Base-by-base conservation (phyloP, 139 green algal species). In the Desmodesmus armatus region DNA sequence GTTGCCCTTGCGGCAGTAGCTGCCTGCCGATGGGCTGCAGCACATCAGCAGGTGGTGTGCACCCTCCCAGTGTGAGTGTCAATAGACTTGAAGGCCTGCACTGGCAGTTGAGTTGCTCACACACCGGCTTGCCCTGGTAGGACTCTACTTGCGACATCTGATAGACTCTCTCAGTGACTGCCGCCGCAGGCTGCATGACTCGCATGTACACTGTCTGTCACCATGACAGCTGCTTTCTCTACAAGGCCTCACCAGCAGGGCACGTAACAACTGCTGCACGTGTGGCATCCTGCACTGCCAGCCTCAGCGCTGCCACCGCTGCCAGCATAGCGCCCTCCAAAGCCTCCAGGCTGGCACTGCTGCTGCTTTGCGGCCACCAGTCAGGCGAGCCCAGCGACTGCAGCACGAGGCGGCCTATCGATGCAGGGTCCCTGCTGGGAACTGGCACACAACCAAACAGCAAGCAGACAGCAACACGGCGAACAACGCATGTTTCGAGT, bases 371-470 rank as follows among this genome's bases (percentile, higher is more conserved):
- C 17, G 40, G 33, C 31, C 83, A 82, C 91, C 93, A 95, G 0
- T 40, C 81, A 5, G 84, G 53, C 3, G 62, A 60, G 0, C 89
- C 91, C 0, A 94, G 72, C 0, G 89, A 94, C 80, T 95, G 84
- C 1, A 95, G 82, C 4, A 90, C 89, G 27, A 95, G 62, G 31
- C 92, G 83, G 0, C 92, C 90, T 21, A 94, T 85, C 2, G 23
- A 55, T 0, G 65, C 85, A 27, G 88, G 82, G 0, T 85, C 80
- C n/a, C 69, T 76, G 75, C 47, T 73, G 4, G 44, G 78, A 19
- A 53, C 74, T 78, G n/a, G n/a, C n/a, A n/a, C n/a, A n/a, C n/a
- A n/a, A n/a, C n/a, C n/a, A n/a, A n/a, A n/a, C n/a, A n/a, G 35
- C 47, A 58, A 66, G n/a, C 15, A 31, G 9, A n/a, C 25, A 62